phyloP scores from a whole-genome alignment of 768 basidiomycete species.

The Rhodocollybia butyracea region DNA sequence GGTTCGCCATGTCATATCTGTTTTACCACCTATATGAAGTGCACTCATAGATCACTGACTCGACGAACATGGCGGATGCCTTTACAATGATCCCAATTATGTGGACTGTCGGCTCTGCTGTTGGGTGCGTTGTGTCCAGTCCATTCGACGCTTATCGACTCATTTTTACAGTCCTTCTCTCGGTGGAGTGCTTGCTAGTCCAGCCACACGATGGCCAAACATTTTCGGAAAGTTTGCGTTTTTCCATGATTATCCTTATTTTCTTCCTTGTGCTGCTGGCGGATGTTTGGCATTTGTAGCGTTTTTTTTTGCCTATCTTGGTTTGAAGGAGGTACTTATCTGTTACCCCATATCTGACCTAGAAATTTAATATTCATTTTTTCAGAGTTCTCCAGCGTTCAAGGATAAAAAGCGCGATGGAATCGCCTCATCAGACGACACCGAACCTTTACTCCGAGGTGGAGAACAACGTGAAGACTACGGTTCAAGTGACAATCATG shows the following conservation, averaged over 20 bases:
- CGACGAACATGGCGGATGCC: slow-evolving; percentile 23
- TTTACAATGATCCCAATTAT: slow-evolving; percentile 24
- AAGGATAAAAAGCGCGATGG: not conserved
- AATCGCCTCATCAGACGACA: not conserved
- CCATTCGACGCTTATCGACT: not conserved
- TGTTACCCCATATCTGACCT: not conserved
- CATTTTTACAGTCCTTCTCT: slow-evolving; percentile 19
- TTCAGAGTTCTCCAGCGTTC: not conserved
- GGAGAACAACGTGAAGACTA: not conserved
- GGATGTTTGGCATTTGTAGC: slow-evolving; percentile 19
- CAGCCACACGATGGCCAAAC: slow-evolving; percentile 24
- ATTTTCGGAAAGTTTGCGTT: slow-evolving; percentile 21
- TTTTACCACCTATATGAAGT: slow-evolving; percentile 4
- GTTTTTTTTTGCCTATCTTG: slow-evolving; percentile 18
- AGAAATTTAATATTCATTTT: not conserved
- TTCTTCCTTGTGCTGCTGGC: slow-evolving; percentile 31
- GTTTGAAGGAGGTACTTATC: slow-evolving; percentile 25
- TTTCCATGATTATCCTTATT: slow-evolving; percentile 30
- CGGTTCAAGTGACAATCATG: not conserved
- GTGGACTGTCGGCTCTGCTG: slow-evolving; percentile 20
- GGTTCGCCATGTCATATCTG: slow-evolving; percentile 12
- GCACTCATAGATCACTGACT: slow-evolving; percentile 23
- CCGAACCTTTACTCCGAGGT: not conserved
- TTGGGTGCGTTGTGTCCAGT: slow-evolving; percentile 17
- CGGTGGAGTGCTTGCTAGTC: slow-evolving; percentile 29